A percentile compares a stretch with the other conserved stretches of the same genome.
Conservation (phyloP, 2,329 filamentous ascomycete genomes). For the Penicillium paneum region DNA sequence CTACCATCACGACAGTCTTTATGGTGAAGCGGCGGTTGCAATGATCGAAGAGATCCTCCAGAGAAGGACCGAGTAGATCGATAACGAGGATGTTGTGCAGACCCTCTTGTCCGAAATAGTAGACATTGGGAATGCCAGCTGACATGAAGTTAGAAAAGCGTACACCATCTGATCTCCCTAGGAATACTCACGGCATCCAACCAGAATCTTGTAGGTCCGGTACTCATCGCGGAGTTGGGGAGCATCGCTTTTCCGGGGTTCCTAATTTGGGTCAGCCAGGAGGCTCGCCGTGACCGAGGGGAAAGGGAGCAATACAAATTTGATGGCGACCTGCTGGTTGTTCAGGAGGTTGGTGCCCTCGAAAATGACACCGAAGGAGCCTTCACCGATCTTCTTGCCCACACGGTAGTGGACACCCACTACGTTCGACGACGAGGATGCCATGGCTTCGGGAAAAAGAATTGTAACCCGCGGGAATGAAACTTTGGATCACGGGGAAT, state of each 20-base stretch:
- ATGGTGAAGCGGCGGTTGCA: conserved; percentile 92
- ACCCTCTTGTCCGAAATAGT: conserved; percentile 98
- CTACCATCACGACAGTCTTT: conserved; percentile 98
- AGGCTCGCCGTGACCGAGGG: conserved; percentile 1
- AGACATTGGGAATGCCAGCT: conserved; percentile 99
- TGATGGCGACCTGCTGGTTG: conserved; percentile 98
- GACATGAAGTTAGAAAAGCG: conserved; percentile 35
- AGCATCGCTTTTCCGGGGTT: conserved; percentile 97
- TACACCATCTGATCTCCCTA: not conserved
- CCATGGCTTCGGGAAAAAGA: conserved; percentile 52
- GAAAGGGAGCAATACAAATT: conserved; percentile 69
- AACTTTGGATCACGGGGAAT: conserved; percentile 19
- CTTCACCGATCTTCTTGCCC: conserved; percentile 99
- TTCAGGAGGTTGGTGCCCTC: conserved; percentile 98
- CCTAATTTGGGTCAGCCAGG: conserved; percentile 53
- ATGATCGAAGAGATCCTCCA: conserved; percentile 96
- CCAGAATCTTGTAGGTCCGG: conserved; percentile 97
- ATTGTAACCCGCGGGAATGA: conserved; percentile 12
- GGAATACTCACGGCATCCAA: conserved; percentile 85
- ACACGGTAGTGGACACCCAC: conserved; percentile 98
- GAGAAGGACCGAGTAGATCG: conserved; percentile 86
- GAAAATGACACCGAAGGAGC: conserved; percentile 97
- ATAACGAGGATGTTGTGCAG: conserved; percentile 99
- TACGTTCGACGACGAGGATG: conserved; percentile 89
- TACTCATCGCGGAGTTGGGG: conserved; percentile 98